A percentile compares a stretch with the other conserved stretches of the same genome.
Evolutionary conservation across 257 asterid genomes (phyloP).

Genomic region (Apocynum venetum): DNA sequence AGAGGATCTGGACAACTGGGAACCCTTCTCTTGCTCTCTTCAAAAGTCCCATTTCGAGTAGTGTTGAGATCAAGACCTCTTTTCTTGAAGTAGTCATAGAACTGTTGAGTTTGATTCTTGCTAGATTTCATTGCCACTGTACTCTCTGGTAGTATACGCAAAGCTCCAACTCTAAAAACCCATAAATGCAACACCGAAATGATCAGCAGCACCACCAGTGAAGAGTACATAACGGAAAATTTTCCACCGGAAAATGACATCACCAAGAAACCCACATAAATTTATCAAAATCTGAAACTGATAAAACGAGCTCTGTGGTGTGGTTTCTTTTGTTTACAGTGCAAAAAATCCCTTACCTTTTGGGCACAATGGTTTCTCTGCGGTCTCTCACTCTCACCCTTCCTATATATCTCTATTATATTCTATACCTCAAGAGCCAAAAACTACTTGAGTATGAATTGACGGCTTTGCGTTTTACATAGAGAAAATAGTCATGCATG

Average conservation of each 20-base stretch:
- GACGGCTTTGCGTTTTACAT: slow-evolving; percentile 43
- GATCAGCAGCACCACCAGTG: slow-evolving; percentile 28
- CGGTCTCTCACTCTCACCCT: background rate
- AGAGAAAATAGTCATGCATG: slow-evolving; percentile 29
- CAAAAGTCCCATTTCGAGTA: slow-evolving; percentile 35
- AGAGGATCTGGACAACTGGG: slow-evolving; percentile 98
- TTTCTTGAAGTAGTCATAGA: slow-evolving; percentile 36
- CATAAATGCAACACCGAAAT: slow-evolving; percentile 36
- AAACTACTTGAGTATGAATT: slow-evolving; percentile 33
- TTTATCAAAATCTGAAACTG: slow-evolving; percentile 2
- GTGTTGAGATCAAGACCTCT: slow-evolving; percentile 26
- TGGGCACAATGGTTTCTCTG: slow-evolving; percentile 2
- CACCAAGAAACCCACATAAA: slow-evolving; percentile 48
- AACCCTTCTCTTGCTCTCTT: slow-evolving; percentile 53
- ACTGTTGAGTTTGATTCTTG: slow-evolving; percentile 38
- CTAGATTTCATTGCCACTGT: slow-evolving; percentile 16
- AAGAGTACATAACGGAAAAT: slow-evolving; percentile 25
- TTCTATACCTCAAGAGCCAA: slow-evolving; percentile 8
- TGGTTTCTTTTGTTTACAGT: background rate
- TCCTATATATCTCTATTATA: background rate
- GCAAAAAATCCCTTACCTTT: background rate
- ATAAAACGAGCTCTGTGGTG: background rate
- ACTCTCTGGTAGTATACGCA: slow-evolving; percentile 40
- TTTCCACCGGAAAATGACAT: slow-evolving; percentile 56
- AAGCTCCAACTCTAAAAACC: slow-evolving; percentile 45